Evolutionary conservation across 1,139 yeast species (phyloP), one percentile per base, ranked within the genome.

Genomic region (Geotrichum citri-aurantii): DNA sequence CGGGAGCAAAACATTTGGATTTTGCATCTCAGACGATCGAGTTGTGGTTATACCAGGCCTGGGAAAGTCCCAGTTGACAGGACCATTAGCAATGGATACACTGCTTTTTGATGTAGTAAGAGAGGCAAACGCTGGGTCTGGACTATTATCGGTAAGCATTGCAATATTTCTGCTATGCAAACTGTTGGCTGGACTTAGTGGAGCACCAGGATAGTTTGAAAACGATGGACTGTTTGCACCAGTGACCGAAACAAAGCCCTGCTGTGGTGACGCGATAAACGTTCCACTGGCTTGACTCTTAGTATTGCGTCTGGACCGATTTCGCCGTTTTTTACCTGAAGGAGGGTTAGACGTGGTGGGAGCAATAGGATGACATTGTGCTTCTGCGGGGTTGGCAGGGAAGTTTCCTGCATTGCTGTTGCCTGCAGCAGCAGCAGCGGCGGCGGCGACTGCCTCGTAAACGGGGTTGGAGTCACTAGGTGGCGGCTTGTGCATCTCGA

Each of bases 271-370:
- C 12, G 52, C 54, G 17, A 52, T 46, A 27, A 42, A 48, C 7
- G 19, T 49, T 5, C 55, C 49, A 37, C 54, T 52, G 17, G 50
- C 46, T 27, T 58, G 56, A 44, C 56, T 54, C 52, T 52, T 59
- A 1, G 61, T 59, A 31, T 59, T 59, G 31, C 61, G 53, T 14
- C 59, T 42, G 14, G 61, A 59, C 2, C 61, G 44, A n/a, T 51
- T 46, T 23, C 57, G 53, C n/a, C 58, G 50, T 52, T 56, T 59
- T 40, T 54, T 53, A 4, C 54, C 53, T 17, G 50, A 12, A 1
- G 54, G 49, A 7, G 49, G n/a, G 17, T 31, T 50, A 10, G 48
- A 46, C 19, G 29, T 37, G n/a, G 55, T 53, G 5, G 57, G 57
- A 7, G 54, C 54, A 27, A 56, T 56, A 2, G 59, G 52, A 42